Base-by-base conservation (phyloP, 2,329 filamentous ascomycete species). In the Colletotrichum lentis region DNA sequence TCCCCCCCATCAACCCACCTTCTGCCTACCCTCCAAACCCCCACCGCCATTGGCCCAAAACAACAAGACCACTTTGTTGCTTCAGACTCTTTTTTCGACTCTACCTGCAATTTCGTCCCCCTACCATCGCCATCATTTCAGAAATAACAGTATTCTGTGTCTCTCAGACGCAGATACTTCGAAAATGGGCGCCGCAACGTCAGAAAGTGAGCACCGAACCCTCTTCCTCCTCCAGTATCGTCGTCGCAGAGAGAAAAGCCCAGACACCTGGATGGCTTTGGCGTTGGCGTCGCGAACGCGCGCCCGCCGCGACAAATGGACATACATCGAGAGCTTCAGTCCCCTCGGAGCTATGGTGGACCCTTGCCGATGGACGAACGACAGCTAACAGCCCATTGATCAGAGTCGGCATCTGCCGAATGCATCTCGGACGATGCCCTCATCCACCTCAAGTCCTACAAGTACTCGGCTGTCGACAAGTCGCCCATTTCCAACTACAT, bases 401-500 rank as follows among this genome's bases (percentile, higher is more conserved):
- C 64, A 80, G 80, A 74, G 67, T 76, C 81, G 79, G 88, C 89
- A 61, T 86, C 83, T 65, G 87, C 89, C 73, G 89, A 91, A 79
- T 91, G 91, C 80, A 83, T 98, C 73, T 96, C 94, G 35, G 93
- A 97, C 75, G 94, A 98, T 75, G 93, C 93, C 62, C 87, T 99
- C 73, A 85, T 91, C 69, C 94, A 97, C 78, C 90, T 99, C 74
- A 96, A 94, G 81, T 90, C 91, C 69, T 99, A 99, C 89, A 96
- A 97, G 78, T 99, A 99, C 81, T 97, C 94, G 74, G 93, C 91
- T 75, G 94, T 99, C 80, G 96, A 99, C 84, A 95, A 97, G 81
- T 97, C 94, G 58, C 91, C 92, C 70, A 88, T 97, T 68, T 98
- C 96, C 65, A 88, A 94, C 79, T 97, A 98, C 80, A 92, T 99